Percentiles rank a stretch among this genome's conserved stretches.
These are phyloP conservation scores for Chlamydomonas reinhardtii DNA, from an alignment of 163 green algal species.

Conservation along the genomic window DNA sequence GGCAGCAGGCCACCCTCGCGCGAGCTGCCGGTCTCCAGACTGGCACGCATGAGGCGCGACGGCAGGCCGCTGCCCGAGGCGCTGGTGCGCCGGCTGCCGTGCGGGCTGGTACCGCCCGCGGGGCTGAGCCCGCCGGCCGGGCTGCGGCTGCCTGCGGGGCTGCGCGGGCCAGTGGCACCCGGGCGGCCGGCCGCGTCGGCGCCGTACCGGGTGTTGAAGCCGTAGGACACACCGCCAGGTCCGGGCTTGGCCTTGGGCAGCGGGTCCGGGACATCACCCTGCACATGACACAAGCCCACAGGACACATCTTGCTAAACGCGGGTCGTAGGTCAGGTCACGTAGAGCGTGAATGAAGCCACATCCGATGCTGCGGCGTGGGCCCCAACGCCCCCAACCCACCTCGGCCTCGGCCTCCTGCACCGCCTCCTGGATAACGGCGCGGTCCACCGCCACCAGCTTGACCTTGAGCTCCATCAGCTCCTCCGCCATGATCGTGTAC, in stretches of 20 bases:
- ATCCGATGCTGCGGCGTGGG: no score
- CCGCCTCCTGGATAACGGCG: slow-evolving; percentile 9
- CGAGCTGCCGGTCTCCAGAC: neutral
- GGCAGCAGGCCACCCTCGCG: no score
- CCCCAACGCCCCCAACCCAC: neutral
- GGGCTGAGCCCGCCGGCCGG: no score
- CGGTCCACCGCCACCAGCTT: slow-evolving; percentile 28
- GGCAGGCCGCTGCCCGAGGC: neutral
- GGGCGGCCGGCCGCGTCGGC: neutral
- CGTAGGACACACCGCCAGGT: neutral
- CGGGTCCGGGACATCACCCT: slow-evolving; percentile 33
- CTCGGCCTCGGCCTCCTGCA: slow-evolving; percentile 24
- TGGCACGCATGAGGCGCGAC: slow-evolving; percentile 10
- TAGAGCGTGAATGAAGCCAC: no score
- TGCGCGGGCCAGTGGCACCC: no score
- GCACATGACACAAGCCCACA: neutral
- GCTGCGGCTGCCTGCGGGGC: no score
- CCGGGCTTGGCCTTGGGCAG: slow-evolving; percentile 17
- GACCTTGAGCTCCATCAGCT: slow-evolving; percentile 33
- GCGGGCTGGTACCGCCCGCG: no score
- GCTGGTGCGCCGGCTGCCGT: neutral
- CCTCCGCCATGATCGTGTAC: slow-evolving; percentile 25
- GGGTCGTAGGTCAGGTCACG: no score
- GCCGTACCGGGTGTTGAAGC: slow-evolving; percentile 22
- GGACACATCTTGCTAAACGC: no score